Percentiles rank a stretch among this genome's conserved stretches.
These are phyloP conservation scores for Coemansia sp. DNA, from an alignment of 192 early-diverging fungal genomes.

Conservation along the genomic window DNA sequence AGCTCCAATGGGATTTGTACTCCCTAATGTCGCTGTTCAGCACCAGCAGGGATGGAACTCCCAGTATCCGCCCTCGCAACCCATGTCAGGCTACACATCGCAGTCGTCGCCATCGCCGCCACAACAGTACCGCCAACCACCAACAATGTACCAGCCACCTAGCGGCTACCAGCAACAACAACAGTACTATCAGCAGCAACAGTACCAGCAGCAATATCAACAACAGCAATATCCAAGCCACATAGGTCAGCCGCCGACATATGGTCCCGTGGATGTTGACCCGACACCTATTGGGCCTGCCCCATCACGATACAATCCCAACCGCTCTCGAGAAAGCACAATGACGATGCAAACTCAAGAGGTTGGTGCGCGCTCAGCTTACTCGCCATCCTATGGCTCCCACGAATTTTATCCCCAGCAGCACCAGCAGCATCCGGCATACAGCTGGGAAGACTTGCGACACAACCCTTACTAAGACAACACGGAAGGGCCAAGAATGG, in stretches of 20 bases:
- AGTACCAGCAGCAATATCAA: conserved; percentile 1
- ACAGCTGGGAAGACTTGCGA: conserved; percentile 25
- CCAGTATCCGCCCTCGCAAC: conserved; percentile 1
- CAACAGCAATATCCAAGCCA: neutral
- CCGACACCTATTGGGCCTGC: neutral
- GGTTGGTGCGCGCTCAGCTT: neutral
- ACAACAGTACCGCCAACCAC: neutral
- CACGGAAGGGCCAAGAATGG: too few species aligned
- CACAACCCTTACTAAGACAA: conserved; percentile 11
- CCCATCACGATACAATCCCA: conserved; percentile 1
- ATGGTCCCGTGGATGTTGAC: neutral
- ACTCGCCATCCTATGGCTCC: conserved; percentile 1
- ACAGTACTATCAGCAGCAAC: conserved; percentile 12
- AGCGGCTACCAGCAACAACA: conserved; percentile 10
- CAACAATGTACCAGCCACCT: neutral
- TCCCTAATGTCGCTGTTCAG: conserved; percentile 5
- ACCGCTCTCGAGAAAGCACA: neutral
- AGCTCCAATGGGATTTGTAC: conserved; percentile 31
- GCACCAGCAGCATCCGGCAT: conserved; percentile 13
- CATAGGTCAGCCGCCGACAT: neutral
- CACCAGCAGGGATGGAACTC: conserved; percentile 8
- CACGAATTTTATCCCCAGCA: neutral
- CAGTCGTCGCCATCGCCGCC: conserved; percentile 2
- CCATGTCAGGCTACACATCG: conserved; percentile 13
- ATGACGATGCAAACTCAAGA: conserved; percentile 1